These are phyloP conservation scores for Hortaea werneckii DNA, from an alignment of 2,329 filamentous ascomycete genomes.

Conservation along the genomic window DNA sequence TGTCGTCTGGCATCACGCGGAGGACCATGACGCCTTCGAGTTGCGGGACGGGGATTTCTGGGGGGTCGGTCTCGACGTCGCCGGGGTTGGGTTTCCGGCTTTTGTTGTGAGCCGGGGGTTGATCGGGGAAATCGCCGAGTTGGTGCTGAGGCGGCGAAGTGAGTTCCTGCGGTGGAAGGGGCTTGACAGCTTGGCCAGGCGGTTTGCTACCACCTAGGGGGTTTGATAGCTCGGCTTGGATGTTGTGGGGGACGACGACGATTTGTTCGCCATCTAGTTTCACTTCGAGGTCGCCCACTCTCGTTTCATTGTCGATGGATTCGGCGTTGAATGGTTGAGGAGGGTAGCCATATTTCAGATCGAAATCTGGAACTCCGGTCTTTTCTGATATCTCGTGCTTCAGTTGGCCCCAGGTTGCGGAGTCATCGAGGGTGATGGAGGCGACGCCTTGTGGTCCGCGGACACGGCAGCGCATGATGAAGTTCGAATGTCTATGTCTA, in stretches of 20 bases:
- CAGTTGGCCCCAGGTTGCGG: conserved; percentile 55
- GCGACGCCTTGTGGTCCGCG: conserved; percentile 65
- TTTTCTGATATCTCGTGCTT: conserved; percentile 50
- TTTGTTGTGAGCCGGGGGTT: conserved; percentile 24
- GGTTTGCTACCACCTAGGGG: conserved; percentile 18
- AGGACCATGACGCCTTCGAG: conserved; percentile 55
- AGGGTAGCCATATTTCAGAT: conserved; percentile 78
- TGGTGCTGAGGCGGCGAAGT: conserved; percentile 17
- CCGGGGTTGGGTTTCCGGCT: conserved; percentile 35
- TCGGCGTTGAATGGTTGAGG: conserved; percentile 58
- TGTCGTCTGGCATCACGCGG: conserved; percentile 93
- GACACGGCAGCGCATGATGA: conserved; percentile 60
- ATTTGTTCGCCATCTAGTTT: conserved; percentile 60
- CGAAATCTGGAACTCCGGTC: conserved; percentile 56
- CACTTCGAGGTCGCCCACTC: conserved; percentile 47
- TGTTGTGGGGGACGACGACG: conserved; percentile 46
- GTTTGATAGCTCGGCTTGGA: conserved; percentile 25
- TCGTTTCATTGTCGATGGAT: conserved; percentile 38
- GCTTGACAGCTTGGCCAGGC: conserved; percentile 12
- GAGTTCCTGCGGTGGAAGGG: conserved; percentile 14
- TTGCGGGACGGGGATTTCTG: conserved; percentile 48
- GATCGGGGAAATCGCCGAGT: conserved; percentile 16
- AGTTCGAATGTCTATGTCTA: no score
- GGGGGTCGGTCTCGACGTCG: conserved; percentile 46
- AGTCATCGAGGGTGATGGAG: conserved; percentile 57